phyloP scores from a whole-genome alignment of 805 yeast species.

The Kluyveromyces aestuarii region DNA sequence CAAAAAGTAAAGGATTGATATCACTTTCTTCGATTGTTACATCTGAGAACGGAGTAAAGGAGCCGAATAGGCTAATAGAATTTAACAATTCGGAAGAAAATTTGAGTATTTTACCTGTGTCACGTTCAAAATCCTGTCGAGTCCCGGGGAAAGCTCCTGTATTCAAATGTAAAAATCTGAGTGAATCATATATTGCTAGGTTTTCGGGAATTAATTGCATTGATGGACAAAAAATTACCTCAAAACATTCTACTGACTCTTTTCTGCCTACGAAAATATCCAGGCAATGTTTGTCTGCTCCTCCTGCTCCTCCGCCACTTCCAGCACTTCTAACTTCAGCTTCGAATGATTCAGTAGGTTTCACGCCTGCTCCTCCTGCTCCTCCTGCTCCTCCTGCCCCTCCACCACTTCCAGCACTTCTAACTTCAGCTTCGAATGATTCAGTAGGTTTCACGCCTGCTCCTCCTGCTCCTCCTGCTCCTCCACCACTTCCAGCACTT shows the following conservation, averaged over 20 bases:
- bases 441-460: constrained; percentile 17
- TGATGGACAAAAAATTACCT: neutral
- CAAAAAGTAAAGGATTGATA: constrained; percentile 16
- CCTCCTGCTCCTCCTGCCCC: constrained; percentile 25
- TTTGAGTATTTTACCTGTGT: neutral
- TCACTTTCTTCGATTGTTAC: constrained; percentile 14
- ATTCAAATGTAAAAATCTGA: no score
- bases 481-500: constrained; percentile 17
- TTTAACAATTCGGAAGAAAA: constrained; percentile 3
- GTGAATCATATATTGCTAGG: neutral
- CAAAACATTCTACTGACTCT: no score
- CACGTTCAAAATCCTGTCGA: neutral
- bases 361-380: no score
- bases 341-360: no score
- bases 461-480: constrained; percentile 30
- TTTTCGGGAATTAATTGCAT: neutral
- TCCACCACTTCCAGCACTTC: constrained; percentile 26
- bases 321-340: neutral
- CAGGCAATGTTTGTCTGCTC: constrained; percentile 11
- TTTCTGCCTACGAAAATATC: neutral
- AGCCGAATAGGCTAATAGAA: neutral
- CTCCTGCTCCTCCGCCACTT: constrained; percentile 29
- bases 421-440: neutral
- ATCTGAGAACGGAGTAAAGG: neutral
- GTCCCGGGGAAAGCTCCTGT: neutral